Base-by-base conservation (phyloP, 2,329 filamentous ascomycete genomes). In the Thielaviopsis punctulata region DNA sequence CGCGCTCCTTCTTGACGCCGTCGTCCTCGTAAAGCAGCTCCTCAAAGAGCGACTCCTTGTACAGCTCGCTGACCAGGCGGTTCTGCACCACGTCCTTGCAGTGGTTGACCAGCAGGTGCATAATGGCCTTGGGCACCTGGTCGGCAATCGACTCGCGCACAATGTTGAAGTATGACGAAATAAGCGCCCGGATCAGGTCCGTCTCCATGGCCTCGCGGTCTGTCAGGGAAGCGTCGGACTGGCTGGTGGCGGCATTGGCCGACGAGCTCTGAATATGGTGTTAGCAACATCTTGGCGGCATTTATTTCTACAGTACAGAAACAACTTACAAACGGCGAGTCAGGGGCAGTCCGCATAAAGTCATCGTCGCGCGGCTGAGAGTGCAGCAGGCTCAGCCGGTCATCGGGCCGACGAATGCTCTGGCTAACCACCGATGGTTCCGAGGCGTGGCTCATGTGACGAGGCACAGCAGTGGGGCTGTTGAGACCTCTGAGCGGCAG, bases 151-250 rank as follows among this genome's bases (percentile, higher is more conserved):
- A 90, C 68, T 98, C 92, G 57, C 92, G 86, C 46, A 98, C 92
- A 62, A 98, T 98, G 66, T 95, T 94, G 73, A 98, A 98, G 73
- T 98, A 98, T 1, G 89, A 95, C 27, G 86, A 94, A 65, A 98
- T 98, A 53, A 98, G 78, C 46, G 89, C 86, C 46, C 90, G 84
- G 64, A 98, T 98, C 41, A 98, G 80, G 68, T 98, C 92, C 9
- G 92, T 96, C 69, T 98, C 92, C 72, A 98, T 85, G 45, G 88
- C 85, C 69, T 98, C 92, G 50, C 92, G 86, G 59, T 98, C 92
- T 1, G 89, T 95, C 61, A 98, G 77, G 52, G 86, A 87, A 30
- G 88, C 88, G 62, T 94, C 88, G 56, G 53, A 55, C 47, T 52
- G 53, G 30, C 46, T 49, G 15, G 53, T 49, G 6, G 18, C 50